These are phyloP conservation scores for Akebia trifoliata DNA, from an alignment of 164 flowering plant species.

Conservation along the genomic window DNA sequence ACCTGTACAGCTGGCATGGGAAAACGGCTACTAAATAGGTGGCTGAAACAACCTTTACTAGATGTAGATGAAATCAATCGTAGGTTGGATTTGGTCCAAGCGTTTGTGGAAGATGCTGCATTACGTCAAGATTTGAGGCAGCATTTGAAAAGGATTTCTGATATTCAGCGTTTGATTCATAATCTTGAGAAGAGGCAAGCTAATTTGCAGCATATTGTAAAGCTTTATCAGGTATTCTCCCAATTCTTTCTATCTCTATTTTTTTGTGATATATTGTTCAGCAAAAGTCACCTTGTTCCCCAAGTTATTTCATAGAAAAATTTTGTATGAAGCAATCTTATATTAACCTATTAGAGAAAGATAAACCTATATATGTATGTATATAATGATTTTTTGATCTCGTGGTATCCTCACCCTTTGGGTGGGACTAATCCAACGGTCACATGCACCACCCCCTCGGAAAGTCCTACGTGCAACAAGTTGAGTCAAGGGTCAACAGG, in stretches of 20 bases:
- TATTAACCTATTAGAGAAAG: neutral
- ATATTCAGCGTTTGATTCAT: constrained; percentile 66
- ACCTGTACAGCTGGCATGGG: constrained; percentile 99
- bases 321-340: neutral
- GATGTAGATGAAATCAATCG: constrained; percentile 72
- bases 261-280: neutral
- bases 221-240: constrained; percentile 78
- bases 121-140: constrained; percentile 91
- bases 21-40: constrained; percentile 77
- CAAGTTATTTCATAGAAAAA: neutral
- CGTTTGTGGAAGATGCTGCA: constrained; percentile 87
- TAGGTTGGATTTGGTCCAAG: constrained; percentile 85
- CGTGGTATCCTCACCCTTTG: too few species aligned
- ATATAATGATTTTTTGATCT: too few species aligned
- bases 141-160: constrained; percentile 86
- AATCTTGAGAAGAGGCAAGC: constrained; percentile 72
- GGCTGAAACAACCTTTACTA: constrained; percentile 92
- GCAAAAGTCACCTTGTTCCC: too few species aligned
- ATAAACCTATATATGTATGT: too few species aligned
- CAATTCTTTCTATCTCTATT: neutral
- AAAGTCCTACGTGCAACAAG: too few species aligned
- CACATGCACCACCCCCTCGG: too few species aligned
- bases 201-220: constrained; percentile 74
- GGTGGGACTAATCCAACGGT: too few species aligned
- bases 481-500: too few species aligned